Evolutionary conservation across 176 grass and related monocot species (phyloP), one percentile per base, ranked within the genome.

Genomic region (Hordeum marinum): DNA sequence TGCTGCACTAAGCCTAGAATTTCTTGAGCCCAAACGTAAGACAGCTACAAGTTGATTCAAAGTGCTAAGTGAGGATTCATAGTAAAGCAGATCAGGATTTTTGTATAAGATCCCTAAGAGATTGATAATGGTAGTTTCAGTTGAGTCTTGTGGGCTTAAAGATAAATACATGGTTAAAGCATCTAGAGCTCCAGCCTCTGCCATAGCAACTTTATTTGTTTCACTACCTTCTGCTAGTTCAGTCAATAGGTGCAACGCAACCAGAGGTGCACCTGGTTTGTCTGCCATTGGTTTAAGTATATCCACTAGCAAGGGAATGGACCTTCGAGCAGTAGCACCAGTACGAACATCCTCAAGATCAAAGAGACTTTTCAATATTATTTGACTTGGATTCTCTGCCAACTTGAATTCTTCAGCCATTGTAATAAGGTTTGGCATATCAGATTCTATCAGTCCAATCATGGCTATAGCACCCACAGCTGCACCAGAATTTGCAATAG

Each of bases 151-250:
- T 27, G 95, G 95, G 75, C 95, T 92, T 84, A 98, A 93, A 91
- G 95, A 98, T 85, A 98, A 87, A 86, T 98, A 98, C 79, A 90
- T 98, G 20, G 87, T 98, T 85, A 98, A 87, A 79, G 95, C 89
- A 61, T 98, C 95, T 21, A 98, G 55, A 26, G 87, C 93, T 85
- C 95, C 95, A 69, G 91, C 91, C 76, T 98, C 95, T 35, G 93
- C 95, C 89, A 98, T 98, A 74, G 68, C 91, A 60, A 95, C 75
- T 88, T 95, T 98, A 82, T 95, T 95, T 78, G 76, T 31, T 20
- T 95, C 93, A 24, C 80, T 95, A 26, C 85, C 85, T 83, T 93
- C 89, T 6, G 95, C 95, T 82, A 98, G 86, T 76, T 80, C 79
- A 69, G 89, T 98, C 80, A 98, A 89, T 90, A 98, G 91, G 77